Percentiles rank a stretch among this genome's conserved stretches.
Evolutionary conservation across 148 eudicot genomes (phyloP).

Genomic region (Talinum fruticosum): DNA sequence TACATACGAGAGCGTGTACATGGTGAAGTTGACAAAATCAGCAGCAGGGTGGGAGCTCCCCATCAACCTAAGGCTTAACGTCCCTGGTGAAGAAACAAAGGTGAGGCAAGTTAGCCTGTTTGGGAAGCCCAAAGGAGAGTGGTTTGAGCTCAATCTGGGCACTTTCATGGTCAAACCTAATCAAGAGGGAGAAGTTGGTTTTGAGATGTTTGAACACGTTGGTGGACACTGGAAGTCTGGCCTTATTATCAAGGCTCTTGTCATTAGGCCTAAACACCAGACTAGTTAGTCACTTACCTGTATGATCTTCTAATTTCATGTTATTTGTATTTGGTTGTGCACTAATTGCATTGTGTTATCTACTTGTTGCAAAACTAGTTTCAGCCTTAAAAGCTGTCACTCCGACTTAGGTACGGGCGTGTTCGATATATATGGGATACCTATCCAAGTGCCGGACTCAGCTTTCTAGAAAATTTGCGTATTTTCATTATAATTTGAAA

Average conservation of each 20-base stretch:
- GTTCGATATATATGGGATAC: too few relatives aligned
- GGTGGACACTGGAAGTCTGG: constrained; percentile 34
- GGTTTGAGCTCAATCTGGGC: constrained; percentile 34
- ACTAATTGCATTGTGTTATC: too few relatives aligned
- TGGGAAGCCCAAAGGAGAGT: constrained; percentile 27
- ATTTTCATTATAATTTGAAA: too few relatives aligned
- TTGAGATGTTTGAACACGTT: constrained; percentile 31
- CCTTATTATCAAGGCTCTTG: constrained; percentile 26
- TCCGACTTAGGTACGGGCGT: too few relatives aligned
- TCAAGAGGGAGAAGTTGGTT: constrained; percentile 26
- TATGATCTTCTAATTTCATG: too few relatives aligned
- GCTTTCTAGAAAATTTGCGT: too few relatives aligned
- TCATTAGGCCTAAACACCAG: constrained; percentile 27
- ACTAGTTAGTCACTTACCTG: too few relatives aligned
- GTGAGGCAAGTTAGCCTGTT: constrained; percentile 25
- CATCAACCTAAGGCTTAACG: constrained; percentile 10
- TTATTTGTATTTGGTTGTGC: too few relatives aligned
- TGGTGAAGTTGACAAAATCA: constrained; percentile 30
- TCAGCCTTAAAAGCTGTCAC: too few relatives aligned
- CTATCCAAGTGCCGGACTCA: too few relatives aligned
- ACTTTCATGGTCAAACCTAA: constrained; percentile 7
- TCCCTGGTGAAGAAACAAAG: constrained; percentile 17
- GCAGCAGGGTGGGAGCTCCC: constrained; percentile 39
- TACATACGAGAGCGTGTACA: constrained; percentile 19
- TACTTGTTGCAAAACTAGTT: too few relatives aligned